Conservation (phyloP, 2,329 filamentous ascomycete species). For the Diaporthe aspalathi region DNA sequence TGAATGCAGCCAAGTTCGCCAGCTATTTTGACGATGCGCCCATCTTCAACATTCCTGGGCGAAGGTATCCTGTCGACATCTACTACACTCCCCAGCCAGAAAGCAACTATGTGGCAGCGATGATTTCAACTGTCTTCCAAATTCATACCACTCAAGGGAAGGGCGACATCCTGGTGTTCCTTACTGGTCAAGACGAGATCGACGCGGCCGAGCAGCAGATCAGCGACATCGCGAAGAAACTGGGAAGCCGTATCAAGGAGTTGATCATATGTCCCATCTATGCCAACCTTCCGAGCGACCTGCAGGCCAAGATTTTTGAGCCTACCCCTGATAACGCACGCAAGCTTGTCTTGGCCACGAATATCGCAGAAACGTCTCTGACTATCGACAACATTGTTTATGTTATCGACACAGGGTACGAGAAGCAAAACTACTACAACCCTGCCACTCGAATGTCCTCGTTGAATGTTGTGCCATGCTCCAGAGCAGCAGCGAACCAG, state of each 20-base stretch:
- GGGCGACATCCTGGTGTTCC: constrained; percentile 93
- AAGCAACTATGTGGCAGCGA: constrained; percentile 91
- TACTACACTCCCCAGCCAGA: constrained; percentile 92
- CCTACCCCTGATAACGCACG: constrained; percentile 86
- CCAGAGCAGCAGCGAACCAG: constrained; percentile 91
- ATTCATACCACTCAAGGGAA: constrained; percentile 88
- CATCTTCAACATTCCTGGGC: constrained; percentile 93
- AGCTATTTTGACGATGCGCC: constrained; percentile 92
- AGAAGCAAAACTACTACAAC: constrained; percentile 96
- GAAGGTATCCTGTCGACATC: constrained; percentile 89
- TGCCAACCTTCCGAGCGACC: constrained; percentile 88
- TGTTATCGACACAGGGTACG: constrained; percentile 94
- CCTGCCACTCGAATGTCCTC: constrained; percentile 93
- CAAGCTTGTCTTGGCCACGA: constrained; percentile 94
- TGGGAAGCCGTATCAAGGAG: constrained; percentile 86
- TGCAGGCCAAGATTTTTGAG: constrained; percentile 95
- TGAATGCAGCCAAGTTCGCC: constrained; percentile 93
- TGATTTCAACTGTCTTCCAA: constrained; percentile 93
- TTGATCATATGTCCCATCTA: constrained; percentile 95
- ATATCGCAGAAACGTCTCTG: constrained; percentile 95
- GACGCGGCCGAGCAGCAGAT: constrained; percentile 87
- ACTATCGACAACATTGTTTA: constrained; percentile 97
- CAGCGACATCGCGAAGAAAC: constrained; percentile 85
- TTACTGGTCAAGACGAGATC: constrained; percentile 97
- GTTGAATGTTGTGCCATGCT: constrained; percentile 90